phyloP scores from a whole-genome alignment of 306 rosid genomes.

The Astragalus glycyphyllos region DNA sequence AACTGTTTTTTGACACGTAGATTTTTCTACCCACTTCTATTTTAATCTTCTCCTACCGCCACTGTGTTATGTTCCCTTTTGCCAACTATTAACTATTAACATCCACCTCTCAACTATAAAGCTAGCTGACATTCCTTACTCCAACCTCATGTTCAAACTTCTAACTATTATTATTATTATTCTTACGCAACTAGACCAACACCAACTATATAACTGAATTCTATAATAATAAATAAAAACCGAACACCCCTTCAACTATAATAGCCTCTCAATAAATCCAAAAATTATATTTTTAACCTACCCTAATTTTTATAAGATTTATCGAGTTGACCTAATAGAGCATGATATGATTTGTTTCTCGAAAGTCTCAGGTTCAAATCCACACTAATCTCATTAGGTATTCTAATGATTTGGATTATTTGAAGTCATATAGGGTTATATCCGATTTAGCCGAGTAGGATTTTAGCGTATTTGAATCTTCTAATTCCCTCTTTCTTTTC shows the following conservation, averaged over 20 bases:
- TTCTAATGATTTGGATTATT: too few relatives aligned
- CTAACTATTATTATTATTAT: slow-evolving; percentile 34
- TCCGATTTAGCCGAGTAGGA: too few relatives aligned
- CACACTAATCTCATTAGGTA: too few relatives aligned
- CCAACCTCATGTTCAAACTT: slow-evolving; percentile 56
- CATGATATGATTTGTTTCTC: too few relatives aligned
- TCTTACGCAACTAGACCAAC: slow-evolving; percentile 30
- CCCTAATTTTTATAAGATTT: too few relatives aligned
- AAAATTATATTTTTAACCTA: too few relatives aligned
- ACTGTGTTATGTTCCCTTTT: slow-evolving; percentile 34
- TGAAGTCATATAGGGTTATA: too few relatives aligned
- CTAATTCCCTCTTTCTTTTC: too few relatives aligned
- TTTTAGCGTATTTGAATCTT: too few relatives aligned
- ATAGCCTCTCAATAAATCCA: neutral
- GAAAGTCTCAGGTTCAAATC: too few relatives aligned
- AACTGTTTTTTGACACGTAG: slow-evolving; percentile 38
- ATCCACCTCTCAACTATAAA: slow-evolving; percentile 44
- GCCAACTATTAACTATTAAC: slow-evolving; percentile 43
- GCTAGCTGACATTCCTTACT: slow-evolving; percentile 25
- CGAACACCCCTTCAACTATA: slow-evolving; percentile 33
- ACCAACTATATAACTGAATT: neutral
- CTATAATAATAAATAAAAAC: slow-evolving; percentile 8
- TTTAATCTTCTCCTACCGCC: slow-evolving; percentile 30
- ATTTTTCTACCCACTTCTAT: slow-evolving; percentile 5
- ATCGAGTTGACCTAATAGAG: too few relatives aligned